Percentiles rank a stretch among this genome's conserved stretches.
These are phyloP conservation scores for Mortierella sp. DNA, from an alignment of 371 early-diverging fungal species.

Conservation along the genomic window DNA sequence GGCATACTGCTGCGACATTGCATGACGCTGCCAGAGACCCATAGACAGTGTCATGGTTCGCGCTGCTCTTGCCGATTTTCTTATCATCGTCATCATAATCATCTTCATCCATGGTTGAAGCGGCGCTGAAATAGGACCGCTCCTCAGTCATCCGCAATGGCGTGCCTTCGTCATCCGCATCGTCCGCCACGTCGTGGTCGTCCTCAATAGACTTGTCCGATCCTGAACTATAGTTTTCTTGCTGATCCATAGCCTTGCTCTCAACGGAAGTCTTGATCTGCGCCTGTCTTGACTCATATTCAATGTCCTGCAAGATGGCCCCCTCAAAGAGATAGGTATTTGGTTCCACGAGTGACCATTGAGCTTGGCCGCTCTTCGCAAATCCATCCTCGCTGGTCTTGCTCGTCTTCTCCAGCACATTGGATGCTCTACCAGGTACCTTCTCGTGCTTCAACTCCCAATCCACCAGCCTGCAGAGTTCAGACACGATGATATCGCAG, in stretches of 20 bases:
- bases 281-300: conserved; percentile 36
- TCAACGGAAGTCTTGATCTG: conserved; percentile 10
- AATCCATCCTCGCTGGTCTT: conserved; percentile 46
- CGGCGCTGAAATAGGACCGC: not conserved
- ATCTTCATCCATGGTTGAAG: conserved; percentile 3
- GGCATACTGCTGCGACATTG: no score
- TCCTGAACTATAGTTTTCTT: not conserved
- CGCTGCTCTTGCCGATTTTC: no score
- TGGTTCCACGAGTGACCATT: conserved; percentile 49
- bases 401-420: conserved; percentile 32
- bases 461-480: conserved; percentile 75
- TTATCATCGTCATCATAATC: conserved; percentile 10
- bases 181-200: conserved; percentile 13
- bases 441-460: conserved; percentile 78
- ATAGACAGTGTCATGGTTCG: no score
- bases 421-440: conserved; percentile 61
- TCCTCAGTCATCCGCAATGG: not conserved
- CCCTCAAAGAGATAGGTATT: conserved; percentile 57
- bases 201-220: not conserved
- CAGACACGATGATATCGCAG: conserved; percentile 86
- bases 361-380: conserved; percentile 26
- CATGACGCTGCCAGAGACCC: no score
- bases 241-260: conserved; percentile 9
- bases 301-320: conserved; percentile 49
- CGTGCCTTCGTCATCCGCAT: conserved; percentile 6